phyloP scores from a whole-genome alignment of 139 green algal genomes.

The Chlorella sp. region DNA sequence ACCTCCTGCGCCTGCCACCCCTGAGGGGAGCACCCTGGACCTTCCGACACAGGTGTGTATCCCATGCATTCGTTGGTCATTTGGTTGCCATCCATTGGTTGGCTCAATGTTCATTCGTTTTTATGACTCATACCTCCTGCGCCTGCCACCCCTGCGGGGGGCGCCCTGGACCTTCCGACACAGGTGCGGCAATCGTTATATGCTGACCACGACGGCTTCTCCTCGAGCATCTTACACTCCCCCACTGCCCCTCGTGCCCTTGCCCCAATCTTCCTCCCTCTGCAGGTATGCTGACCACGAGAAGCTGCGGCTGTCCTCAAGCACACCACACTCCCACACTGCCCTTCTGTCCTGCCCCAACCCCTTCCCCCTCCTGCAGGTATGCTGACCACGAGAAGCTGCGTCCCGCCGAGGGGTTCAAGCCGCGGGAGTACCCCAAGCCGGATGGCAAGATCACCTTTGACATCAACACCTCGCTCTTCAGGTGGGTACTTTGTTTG shows the following conservation, averaged over 20 bases:
- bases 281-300: constrained; percentile 70
- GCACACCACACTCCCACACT: neutral
- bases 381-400: constrained; percentile 74
- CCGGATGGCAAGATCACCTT: constrained; percentile 91
- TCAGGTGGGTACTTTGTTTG: constrained; percentile 47
- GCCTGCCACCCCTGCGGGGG: constrained; percentile 50
- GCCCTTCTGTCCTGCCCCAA: neutral
- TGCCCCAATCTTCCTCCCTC: neutral
- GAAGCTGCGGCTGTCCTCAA: constrained; percentile 51
- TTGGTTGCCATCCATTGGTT: too few relatives aligned
- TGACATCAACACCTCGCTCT: constrained; percentile 86
- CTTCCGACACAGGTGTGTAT: constrained; percentile 65
- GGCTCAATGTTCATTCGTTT: too few relatives aligned
- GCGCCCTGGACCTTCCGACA: constrained; percentile 91
- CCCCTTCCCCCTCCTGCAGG: neutral
- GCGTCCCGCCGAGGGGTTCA: constrained; percentile 51
- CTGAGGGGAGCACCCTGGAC: constrained; percentile 88
- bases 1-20: constrained; percentile 57
- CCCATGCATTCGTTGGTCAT: too few relatives aligned
- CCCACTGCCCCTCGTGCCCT: neutral
- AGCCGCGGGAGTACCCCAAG: constrained; percentile 76
- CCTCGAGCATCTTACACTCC: too few relatives aligned
- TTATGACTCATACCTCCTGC: constrained; percentile 77
- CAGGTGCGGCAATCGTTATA: too few relatives aligned
- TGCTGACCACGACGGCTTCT: too few relatives aligned